Conservation (phyloP, 192 early-diverging fungal genomes). For the Ambispora gerdemannii region DNA sequence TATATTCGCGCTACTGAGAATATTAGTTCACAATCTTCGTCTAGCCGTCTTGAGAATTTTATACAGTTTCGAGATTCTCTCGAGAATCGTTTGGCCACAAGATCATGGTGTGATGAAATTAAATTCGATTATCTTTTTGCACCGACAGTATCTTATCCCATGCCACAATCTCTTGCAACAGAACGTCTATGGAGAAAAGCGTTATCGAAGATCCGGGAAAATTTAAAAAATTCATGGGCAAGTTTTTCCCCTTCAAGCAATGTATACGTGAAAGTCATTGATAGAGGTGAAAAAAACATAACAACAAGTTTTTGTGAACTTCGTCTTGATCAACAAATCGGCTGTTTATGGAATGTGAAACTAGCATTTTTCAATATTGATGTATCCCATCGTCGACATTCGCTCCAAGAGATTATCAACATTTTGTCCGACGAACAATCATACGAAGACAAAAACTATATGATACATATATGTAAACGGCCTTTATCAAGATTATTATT, state of each 20-base stretch:
- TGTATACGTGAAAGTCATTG: conserved; percentile 33
- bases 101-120: conserved; percentile 49
- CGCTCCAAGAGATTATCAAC: background rate
- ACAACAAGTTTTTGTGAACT: conserved; percentile 39
- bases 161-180: background rate
- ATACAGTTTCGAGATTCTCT: conserved; percentile 34
- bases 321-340: conserved; percentile 18
- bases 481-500: conserved; percentile 20
- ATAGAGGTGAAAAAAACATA: conserved; percentile 16
- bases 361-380: conserved; percentile 26
- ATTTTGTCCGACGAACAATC: background rate
- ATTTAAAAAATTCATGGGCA: conserved; percentile 33
- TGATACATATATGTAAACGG: conserved; percentile 23
- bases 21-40: background rate
- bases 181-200: conserved; percentile 27
- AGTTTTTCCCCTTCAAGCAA: conserved; percentile 33
- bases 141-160: conserved; percentile 25
- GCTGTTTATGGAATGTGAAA: background rate
- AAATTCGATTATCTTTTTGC: conserved; percentile 46
- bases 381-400: background rate
- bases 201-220: conserved; percentile 24
- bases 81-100: conserved; percentile 33
- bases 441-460: background rate
- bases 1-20: background rate
- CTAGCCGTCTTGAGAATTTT: conserved; percentile 14